Evolutionary conservation across 176 grass and related monocot species (phyloP).

Genomic region (Cenchrus fungigraminus): DNA sequence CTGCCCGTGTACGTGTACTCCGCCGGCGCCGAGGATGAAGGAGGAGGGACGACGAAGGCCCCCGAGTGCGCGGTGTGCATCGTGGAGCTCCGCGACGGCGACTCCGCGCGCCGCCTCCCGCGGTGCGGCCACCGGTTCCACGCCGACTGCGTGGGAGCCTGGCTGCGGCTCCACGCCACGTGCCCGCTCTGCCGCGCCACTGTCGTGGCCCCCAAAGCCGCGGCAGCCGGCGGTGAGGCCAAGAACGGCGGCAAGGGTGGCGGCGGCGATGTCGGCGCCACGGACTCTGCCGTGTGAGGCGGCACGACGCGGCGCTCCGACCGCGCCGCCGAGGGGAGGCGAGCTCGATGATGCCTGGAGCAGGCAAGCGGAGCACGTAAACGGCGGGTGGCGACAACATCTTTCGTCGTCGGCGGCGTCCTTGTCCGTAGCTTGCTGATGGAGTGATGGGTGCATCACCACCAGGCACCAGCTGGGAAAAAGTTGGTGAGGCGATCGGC

Average conservation of each 20-base stretch:
- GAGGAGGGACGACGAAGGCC: constrained; percentile 4
- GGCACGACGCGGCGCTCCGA: too few relatives aligned
- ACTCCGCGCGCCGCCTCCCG: constrained; percentile 48
- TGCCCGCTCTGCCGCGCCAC: constrained; percentile 72
- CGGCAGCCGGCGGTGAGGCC: not conserved
- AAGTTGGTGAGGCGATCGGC: not conserved
- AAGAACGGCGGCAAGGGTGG: constrained; percentile 13
- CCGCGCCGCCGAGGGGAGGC: not conserved
- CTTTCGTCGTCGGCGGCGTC: not conserved
- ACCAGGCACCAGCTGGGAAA: not conserved
- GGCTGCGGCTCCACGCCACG: constrained; percentile 57
- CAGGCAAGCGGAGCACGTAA: constrained; percentile 12
- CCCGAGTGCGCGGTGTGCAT: constrained; percentile 73
- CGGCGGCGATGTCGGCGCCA: not conserved
- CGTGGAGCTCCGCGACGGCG: constrained; percentile 61
- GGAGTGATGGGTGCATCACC: not conserved
- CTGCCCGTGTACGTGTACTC: constrained; percentile 51
- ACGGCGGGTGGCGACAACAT: not conserved
- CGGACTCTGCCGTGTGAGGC: constrained; percentile 42
- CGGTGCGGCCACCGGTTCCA: constrained; percentile 66
- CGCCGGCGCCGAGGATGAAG: not conserved
- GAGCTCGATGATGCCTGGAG: not conserved
- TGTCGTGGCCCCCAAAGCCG: constrained; percentile 24
- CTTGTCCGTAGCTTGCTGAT: not conserved
- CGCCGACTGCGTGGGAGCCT: constrained; percentile 60